Base-by-base conservation (phyloP, 148 eudicot genomes). In the Cornus controversa region DNA sequence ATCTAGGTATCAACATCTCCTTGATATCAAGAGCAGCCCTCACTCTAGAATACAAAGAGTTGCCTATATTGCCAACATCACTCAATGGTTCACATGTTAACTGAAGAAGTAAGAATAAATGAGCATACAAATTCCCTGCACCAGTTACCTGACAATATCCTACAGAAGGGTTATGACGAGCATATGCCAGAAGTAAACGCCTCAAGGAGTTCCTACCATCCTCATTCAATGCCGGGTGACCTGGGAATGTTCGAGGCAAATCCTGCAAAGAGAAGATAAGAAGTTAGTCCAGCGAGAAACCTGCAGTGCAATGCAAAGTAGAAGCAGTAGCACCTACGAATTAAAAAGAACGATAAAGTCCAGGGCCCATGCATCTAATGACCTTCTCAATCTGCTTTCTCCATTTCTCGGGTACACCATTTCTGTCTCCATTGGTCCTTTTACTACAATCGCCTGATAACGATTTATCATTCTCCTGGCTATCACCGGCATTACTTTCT, bases 361-460 rank as follows among this genome's bases (percentile, higher is more conserved):
- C 89, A 93, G 84, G 87, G 84, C 84, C 89, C 90, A 83, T 84
- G 87, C 92, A 88, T 84, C 86, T 83, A 88, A 85, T 84, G 89
- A 95, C 99, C 99, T 95, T 95, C 92, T 95, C 99, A 87, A 95
- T 95, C 91, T 95, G 97, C 85, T 85, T 90, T 85, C 67, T 95
- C 85, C 70, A 87, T 81, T 89, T 93, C 37, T 90, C 93, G 58
- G 89, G 84, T 71, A 82, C 78, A 76, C 65, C 47, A 70, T 34
- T 68, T 68, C 67, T 53, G 69, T 75, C 80, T 72, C 72, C 75
- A 36, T 66, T 72, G 23, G 57, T 58, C 69, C 85, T 75, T 72
- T 66, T 77, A 71, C 37, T 79, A 36, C 80, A 78, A 34, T 67
- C 66, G 18, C 64, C 83, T 28, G 84, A 75, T n/a, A 4, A 53